phyloP scores from a whole-genome alignment of 306 rosid species.

The Cajanus cajan region DNA sequence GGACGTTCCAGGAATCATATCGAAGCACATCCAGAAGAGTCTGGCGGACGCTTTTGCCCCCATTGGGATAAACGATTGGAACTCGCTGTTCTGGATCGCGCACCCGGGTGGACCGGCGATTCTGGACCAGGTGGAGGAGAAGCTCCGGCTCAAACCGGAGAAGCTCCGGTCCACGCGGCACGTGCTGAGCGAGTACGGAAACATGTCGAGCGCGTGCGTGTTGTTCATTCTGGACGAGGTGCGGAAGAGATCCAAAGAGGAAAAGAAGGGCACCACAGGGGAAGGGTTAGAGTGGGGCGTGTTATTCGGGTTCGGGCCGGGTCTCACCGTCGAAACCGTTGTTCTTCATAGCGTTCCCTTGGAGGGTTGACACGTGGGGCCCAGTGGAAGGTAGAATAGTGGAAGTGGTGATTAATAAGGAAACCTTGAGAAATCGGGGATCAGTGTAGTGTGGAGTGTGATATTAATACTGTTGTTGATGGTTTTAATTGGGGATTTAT shows the following conservation, averaged over 20 bases:
- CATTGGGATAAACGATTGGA: constrained; percentile 56
- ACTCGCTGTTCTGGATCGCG: constrained; percentile 59
- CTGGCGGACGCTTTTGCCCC: constrained; percentile 48
- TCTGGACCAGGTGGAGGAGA: constrained; percentile 56
- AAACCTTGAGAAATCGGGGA: too few species aligned
- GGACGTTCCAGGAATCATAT: constrained; percentile 58
- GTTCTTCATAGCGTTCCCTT: constrained; percentile 42
- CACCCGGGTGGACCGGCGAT: constrained; percentile 76
- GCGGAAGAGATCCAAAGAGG: constrained; percentile 43
- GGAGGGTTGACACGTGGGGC: neutral
- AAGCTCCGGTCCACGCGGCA: constrained; percentile 43
- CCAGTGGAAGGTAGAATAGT: too few species aligned
- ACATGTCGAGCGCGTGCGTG: constrained; percentile 62
- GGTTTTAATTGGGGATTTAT: too few species aligned
- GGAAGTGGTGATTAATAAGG: too few species aligned
- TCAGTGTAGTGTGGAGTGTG: too few species aligned
- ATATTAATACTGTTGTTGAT: too few species aligned
- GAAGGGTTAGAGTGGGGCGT: constrained; percentile 66
- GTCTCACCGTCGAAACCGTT: constrained; percentile 57
- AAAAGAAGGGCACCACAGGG: constrained; percentile 42
- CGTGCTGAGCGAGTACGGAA: constrained; percentile 53
- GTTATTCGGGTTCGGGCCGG: constrained; percentile 61
- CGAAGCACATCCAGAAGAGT: constrained; percentile 61
- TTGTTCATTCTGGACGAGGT: constrained; percentile 54
- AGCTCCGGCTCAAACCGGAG: constrained; percentile 45